A percentile compares a stretch with the other conserved stretches of the same genome.
Evolutionary conservation across 345 rosid genomes (phyloP).

Genomic region (Lepidium africanum): DNA sequence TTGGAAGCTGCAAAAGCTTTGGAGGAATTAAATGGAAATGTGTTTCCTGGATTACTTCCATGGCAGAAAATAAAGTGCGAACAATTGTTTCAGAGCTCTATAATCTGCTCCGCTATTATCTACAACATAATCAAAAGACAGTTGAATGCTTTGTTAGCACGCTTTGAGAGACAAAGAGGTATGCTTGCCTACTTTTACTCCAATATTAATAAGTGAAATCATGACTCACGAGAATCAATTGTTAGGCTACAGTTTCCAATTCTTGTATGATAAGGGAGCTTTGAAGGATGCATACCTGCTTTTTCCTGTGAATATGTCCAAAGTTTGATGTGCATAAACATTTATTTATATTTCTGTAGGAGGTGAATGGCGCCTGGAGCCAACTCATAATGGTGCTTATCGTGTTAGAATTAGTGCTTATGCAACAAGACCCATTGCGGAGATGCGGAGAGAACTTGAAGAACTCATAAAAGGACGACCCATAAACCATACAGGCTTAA

Average conservation of each 20-base stretch:
- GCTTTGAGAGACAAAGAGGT: slow-evolving; percentile 46
- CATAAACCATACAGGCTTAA: slow-evolving; percentile 48
- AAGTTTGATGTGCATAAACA: background rate
- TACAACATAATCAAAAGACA: slow-evolving; percentile 55
- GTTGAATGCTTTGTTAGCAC: slow-evolving; percentile 35
- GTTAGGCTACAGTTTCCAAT: background rate
- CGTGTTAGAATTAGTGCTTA: slow-evolving; percentile 61
- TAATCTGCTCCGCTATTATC: slow-evolving; percentile 57
- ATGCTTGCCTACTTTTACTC: slow-evolving; percentile 2
- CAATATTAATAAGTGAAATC: background rate
- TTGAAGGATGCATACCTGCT: background rate
- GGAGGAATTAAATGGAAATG: slow-evolving; percentile 71
- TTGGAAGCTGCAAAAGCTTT: slow-evolving; percentile 94
- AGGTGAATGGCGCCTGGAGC: slow-evolving; percentile 36
- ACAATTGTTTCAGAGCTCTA: slow-evolving; percentile 66
- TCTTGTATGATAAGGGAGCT: background rate
- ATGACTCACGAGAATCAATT: background rate
- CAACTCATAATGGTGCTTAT: slow-evolving; percentile 46
- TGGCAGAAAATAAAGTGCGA: slow-evolving; percentile 87
- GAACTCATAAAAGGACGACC: slow-evolving; percentile 66
- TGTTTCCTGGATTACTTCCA: slow-evolving; percentile 50
- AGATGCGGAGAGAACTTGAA: slow-evolving; percentile 70
- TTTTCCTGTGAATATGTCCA: background rate
- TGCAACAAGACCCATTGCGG: slow-evolving; percentile 76
- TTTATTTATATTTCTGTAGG: slow-evolving; percentile 31